Evolutionary conservation across 2,329 filamentous ascomycete genomes (phyloP).

Genomic region (Westerdykella aurantiaca): DNA sequence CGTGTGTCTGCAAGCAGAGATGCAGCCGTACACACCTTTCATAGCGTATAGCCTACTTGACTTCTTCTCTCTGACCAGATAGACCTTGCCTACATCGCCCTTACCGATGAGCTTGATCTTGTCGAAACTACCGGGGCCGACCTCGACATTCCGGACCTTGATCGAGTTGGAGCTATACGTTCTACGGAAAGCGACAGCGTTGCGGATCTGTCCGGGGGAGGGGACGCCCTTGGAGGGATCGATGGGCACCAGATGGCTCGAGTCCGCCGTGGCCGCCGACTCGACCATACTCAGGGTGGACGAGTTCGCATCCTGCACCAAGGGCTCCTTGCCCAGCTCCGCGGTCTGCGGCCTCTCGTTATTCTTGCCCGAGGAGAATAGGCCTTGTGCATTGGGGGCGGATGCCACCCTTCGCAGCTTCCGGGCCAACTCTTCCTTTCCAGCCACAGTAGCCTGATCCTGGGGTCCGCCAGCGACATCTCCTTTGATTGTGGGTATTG

Average conservation of each 20-base stretch:
- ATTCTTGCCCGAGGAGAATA: conserved; percentile 56
- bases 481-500: conserved; percentile 55
- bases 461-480: conserved; percentile 61
- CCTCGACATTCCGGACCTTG: conserved; percentile 95
- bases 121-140: conserved; percentile 91
- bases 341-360: conserved; percentile 71
- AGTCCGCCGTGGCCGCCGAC: conserved; percentile 26
- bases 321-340: conserved; percentile 77
- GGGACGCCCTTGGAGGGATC: conserved; percentile 51
- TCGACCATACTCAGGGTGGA: conserved; percentile 53
- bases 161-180: conserved; percentile 99
- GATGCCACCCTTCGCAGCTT: conserved; percentile 92
- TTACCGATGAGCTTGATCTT: conserved; percentile 99
- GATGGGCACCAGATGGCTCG: conserved; percentile 26
- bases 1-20: neutral
- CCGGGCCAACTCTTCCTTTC: conserved; percentile 89
- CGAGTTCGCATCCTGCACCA: conserved; percentile 53
- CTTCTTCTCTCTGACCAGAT: conserved; percentile 96
- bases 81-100: conserved; percentile 97
- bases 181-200: conserved; percentile 71
- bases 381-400: conserved; percentile 90
- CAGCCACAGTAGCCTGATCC: conserved; percentile 64
- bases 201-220: conserved; percentile 59
- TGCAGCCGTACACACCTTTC: conserved; percentile 65
- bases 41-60: conserved; percentile 92